Evolutionary conservation across 1,139 yeast species (phyloP), one percentile per base, ranked within the genome.

Genomic region (Entelexis sorbosivorans): DNA sequence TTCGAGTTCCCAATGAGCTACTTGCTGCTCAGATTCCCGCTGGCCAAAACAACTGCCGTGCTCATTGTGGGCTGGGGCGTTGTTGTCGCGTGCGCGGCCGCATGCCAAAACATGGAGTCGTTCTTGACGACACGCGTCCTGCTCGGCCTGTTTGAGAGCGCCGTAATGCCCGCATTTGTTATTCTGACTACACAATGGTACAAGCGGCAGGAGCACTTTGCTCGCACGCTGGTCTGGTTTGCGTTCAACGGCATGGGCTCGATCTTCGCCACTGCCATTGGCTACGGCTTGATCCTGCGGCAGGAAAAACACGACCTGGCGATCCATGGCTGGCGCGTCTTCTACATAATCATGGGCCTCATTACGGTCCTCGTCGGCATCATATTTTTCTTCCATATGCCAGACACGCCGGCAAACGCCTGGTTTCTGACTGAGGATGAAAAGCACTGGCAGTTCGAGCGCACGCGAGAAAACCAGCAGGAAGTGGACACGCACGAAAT

Each of bases 161-260:
- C 77, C 4, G 68, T 76, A 52, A 74, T 80, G 16, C 85, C 83
- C 1, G 80, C 80, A 0, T 75, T 77, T 58, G 74, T 79, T 32
- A 72, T 81, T 24, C 69, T 81, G 32, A 54, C 55, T n/a, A 10
- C 52, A 24, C 58, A 53, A 28, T 56, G 54, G 54, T 56, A 54
- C 45, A 38, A 38, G 20, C 52, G 60, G 3, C 19, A 34, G 33
- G 51, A 57, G 35, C 51, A 52, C 16, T 56, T 50, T 40, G 38
- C 55, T 13, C 52, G 60, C 1, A 54, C 58, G 1, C 38, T 36
- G n/a, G n/a, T 47, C 13, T 62, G 63, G 63, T 53, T 53, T 22
- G 56, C 58, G 10, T 47, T 47, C 40, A 57, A 60, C 36, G 64
- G 64, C 5, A 26, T 60, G 31, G 60, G 60, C 24, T 40, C 55